A percentile compares a stretch with the other conserved stretches of the same genome.
Evolutionary conservation across 768 basidiomycete genomes (phyloP).

Genomic region (Leccinum sublutescens): DNA sequence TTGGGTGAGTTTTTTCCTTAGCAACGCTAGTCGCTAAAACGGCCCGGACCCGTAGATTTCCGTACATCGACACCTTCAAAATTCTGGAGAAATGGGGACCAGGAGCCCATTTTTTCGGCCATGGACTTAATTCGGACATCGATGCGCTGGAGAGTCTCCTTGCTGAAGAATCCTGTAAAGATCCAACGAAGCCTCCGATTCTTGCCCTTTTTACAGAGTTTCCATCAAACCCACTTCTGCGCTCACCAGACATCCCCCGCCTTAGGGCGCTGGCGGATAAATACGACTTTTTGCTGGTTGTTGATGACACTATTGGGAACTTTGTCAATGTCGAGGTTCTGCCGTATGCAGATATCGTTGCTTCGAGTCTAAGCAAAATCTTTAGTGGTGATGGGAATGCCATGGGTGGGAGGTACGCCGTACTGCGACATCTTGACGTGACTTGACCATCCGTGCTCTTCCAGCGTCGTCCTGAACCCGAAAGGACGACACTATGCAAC

Average conservation of each 20-base stretch:
- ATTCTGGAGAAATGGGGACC: slow-evolving; percentile 95
- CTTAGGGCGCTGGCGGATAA: slow-evolving; percentile 81
- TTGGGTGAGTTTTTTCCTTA: slow-evolving; percentile 61
- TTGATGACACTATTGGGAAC: slow-evolving; percentile 96
- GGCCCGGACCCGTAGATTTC: slow-evolving; percentile 56
- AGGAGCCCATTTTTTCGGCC: slow-evolving; percentile 85
- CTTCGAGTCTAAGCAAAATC: slow-evolving; percentile 89
- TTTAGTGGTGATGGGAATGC: slow-evolving; percentile 95
- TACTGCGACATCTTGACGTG: background rate
- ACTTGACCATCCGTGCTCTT: background rate
- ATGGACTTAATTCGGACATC: slow-evolving; percentile 74
- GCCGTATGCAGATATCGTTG: slow-evolving; percentile 84
- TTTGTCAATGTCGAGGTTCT: slow-evolving; percentile 91
- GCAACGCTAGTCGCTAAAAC: background rate
- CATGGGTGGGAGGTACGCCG: slow-evolving; percentile 91
- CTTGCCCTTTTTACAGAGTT: slow-evolving; percentile 90
- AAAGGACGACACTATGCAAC: slow-evolving; percentile 60
- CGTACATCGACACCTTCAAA: slow-evolving; percentile 94
- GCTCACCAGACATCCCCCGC: slow-evolving; percentile 74
- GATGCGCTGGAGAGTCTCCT: slow-evolving; percentile 68
- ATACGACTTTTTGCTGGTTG: slow-evolving; percentile 81
- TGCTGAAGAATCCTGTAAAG: slow-evolving; percentile 37
- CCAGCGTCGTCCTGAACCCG: slow-evolving; percentile 87
- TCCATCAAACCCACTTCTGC: slow-evolving; percentile 91
- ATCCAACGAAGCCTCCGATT: slow-evolving; percentile 54